Conservation (phyloP, 1,139 yeast species). For the Pichia terricola region DNA sequence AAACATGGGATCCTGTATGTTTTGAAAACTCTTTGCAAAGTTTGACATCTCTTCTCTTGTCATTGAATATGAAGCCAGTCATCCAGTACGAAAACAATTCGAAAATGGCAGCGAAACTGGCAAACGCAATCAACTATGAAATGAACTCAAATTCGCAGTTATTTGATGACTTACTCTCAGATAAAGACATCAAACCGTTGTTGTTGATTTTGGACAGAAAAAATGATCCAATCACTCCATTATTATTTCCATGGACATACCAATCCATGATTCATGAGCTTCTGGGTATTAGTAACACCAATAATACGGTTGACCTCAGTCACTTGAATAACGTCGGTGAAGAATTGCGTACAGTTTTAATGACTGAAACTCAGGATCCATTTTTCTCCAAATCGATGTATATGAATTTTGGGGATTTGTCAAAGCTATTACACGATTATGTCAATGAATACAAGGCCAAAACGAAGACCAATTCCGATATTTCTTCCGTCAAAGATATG, state of each 20-base stretch:
- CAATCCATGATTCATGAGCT: slow-evolving; percentile 96
- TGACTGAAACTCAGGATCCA: slow-evolving; percentile 59
- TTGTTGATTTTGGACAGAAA: slow-evolving; percentile 74
- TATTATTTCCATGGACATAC: slow-evolving; percentile 92
- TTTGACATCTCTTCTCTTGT: slow-evolving; percentile 55
- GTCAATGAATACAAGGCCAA: slow-evolving; percentile 76
- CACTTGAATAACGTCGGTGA: slow-evolving; percentile 34
- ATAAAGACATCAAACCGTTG: slow-evolving; percentile 61
- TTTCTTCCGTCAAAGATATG: slow-evolving; percentile 78
- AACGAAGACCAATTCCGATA: slow-evolving; percentile 62
- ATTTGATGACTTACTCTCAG: slow-evolving; percentile 38
- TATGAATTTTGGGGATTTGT: slow-evolving; percentile 87
- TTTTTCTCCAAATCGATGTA: slow-evolving; percentile 77
- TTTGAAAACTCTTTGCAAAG: slow-evolving; percentile 47
- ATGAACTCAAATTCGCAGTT: slow-evolving; percentile 43
- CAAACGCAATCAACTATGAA: slow-evolving; percentile 56
- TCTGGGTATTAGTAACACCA: slow-evolving; percentile 55
- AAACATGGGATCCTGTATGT: slow-evolving; percentile 38
- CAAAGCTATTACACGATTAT: slow-evolving; percentile 77
- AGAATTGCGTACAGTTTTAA: slow-evolving; percentile 50
- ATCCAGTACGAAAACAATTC: slow-evolving; percentile 70
- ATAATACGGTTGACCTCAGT: slow-evolving; percentile 63
- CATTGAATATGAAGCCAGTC: slow-evolving; percentile 68
- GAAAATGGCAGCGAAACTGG: slow-evolving; percentile 51
- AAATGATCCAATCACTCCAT: slow-evolving; percentile 88